These are phyloP conservation scores for Fagus crenata DNA, from an alignment of 306 rosid genomes.

Conservation along the genomic window DNA sequence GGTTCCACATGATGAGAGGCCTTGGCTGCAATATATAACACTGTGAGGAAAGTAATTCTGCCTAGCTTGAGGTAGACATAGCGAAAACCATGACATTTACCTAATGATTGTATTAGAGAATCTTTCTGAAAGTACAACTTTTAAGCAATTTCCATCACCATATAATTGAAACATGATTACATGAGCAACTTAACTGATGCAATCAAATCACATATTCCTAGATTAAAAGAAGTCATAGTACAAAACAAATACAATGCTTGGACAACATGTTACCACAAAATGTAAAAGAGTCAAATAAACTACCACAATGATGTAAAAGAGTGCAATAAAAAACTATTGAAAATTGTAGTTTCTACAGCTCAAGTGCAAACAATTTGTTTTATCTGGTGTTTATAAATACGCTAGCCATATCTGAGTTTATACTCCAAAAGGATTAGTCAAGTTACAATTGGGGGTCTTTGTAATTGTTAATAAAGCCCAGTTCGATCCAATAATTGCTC, in stretches of 20 bases:
- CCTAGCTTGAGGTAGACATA: not conserved
- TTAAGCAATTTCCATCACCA: not conserved
- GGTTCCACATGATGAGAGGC: constrained; percentile 98
- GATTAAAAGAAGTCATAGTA: not conserved
- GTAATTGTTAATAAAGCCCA: too few relatives aligned
- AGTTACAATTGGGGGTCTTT: too few relatives aligned
- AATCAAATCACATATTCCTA: not conserved
- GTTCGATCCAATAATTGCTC: too few relatives aligned
- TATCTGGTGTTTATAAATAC: not conserved
- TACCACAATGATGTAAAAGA: not conserved
- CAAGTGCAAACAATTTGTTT: not conserved
- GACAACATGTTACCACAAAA: not conserved
- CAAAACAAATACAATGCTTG: not conserved
- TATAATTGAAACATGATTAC: not conserved
- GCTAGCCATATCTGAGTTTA: too few relatives aligned
- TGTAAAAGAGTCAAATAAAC: not conserved
- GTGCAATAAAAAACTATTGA: not conserved
- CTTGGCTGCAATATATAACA: constrained; percentile 58
- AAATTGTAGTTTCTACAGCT: not conserved
- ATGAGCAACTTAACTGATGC: not conserved
- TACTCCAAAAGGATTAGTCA: too few relatives aligned
- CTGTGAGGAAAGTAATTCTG: not conserved
- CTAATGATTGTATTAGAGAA: not conserved
- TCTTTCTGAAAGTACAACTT: not conserved
- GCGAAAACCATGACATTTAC: constrained; percentile 11